phyloP scores from a whole-genome alignment of 345 rosid species.

The Sisymbrium irio region DNA sequence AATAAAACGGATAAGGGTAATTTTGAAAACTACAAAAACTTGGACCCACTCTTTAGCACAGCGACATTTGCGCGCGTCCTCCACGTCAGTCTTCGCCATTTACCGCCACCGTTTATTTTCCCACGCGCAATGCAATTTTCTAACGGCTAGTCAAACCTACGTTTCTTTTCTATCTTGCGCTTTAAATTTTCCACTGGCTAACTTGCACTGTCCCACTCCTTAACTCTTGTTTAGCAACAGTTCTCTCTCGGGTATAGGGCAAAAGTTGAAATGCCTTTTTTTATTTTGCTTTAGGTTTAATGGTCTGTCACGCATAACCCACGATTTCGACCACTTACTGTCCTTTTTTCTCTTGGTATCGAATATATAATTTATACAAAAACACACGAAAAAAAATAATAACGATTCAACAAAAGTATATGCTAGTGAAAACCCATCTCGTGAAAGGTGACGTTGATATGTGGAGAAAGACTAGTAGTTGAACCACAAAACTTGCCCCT shows the following conservation, averaged over 20 bases:
- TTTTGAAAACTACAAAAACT: not conserved
- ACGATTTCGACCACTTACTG: constrained; percentile 28
- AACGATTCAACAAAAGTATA: constrained; percentile 8
- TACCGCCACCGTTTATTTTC: constrained; percentile 10
- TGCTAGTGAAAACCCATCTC: constrained; percentile 3
- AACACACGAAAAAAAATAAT: not conserved
- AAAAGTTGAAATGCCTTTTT: constrained; percentile 19
- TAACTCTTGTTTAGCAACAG: not conserved
- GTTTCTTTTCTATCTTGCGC: not conserved
- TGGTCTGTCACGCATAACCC: constrained; percentile 37
- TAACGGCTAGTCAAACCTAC: constrained; percentile 30
- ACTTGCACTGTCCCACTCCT: constrained; percentile 25
- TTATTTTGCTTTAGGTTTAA: constrained; percentile 24
- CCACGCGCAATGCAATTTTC: not conserved
- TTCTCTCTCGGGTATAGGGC: constrained; percentile 30
- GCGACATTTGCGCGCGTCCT: constrained; percentile 84
- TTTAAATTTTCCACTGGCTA: not conserved
- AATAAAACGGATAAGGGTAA: constrained; percentile 1
- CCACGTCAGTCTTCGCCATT: constrained; percentile 60
- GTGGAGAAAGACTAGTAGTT: constrained; percentile 27
- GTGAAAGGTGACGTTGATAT: constrained; percentile 26
- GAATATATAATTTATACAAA: constrained; percentile 15
- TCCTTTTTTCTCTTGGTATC: not conserved
- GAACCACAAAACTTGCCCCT: constrained; percentile 23
- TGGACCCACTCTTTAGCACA: constrained; percentile 26